Evolutionary conservation across 441 rosid species (phyloP), one percentile per base, ranked within the genome.

Genomic region (Bruguiera hainesii): DNA sequence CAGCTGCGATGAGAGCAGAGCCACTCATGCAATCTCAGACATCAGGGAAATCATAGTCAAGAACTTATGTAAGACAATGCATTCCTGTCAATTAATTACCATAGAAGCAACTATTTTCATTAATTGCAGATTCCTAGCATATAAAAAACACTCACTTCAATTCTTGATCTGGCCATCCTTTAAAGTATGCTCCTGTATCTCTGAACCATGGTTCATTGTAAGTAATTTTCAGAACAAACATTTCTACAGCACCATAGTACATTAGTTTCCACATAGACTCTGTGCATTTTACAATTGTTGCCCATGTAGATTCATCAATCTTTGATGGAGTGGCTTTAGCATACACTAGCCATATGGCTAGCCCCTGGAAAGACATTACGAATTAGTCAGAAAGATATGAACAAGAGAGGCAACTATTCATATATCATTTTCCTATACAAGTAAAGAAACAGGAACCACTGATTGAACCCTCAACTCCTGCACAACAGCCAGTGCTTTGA

Each of bases 91-190:
- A 66, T 52, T 52, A 46, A 46, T 13, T 33, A 37, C 10, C 6
- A 66, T 28, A 55, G 11, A 59, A 23, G 60, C 30, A 73, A 63
- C 19, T n/a, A 37, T 66, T 30, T 28, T 13, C 59, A 35, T 19
- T 49, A 50, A 19, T 19, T 25, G 46, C 19, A 37, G 2, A 64
- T 67, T 66, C 57, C 5, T 52, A 62, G 67, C 48, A 75, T 29
- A 46, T 19, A 16, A 65, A 69, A 53, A 42, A 5, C n/a, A 81
- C 95, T 89, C 78, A 92, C 99, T 75, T 87, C 64, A 92, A 65
- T 75, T 92, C 96, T 78, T 92, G 99, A 81, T 88, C 63, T 29
- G 99, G 99, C 97, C 97, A 95, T 74, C 83, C 97, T 60, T 63
- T 59, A 61, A 92, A 90, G 78, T 70, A 89, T 65, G 69, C 81